Evolutionary conservation across 2,329 filamentous ascomycete species (phyloP).

Genomic region (Pseudopithomyces chartarum): DNA sequence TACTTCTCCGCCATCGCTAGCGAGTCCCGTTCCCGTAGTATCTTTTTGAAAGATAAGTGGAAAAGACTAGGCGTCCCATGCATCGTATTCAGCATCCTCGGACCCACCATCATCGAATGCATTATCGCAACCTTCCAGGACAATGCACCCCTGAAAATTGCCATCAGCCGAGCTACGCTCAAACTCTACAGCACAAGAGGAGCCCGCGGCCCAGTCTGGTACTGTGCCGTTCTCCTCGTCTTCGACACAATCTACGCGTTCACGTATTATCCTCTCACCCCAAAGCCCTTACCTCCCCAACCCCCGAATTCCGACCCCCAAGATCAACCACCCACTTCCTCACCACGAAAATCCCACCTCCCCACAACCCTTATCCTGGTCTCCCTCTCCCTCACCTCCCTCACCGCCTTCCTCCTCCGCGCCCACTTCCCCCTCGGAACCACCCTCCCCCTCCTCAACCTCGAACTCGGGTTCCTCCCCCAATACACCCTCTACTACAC

Average conservation of each 20-base stretch:
- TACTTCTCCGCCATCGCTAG: conserved; percentile 21
- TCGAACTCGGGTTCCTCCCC: conserved; percentile 19
- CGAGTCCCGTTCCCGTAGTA: not conserved
- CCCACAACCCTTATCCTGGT: not conserved
- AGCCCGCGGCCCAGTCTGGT: conserved; percentile 24
- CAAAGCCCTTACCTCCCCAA: not conserved
- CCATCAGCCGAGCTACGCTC: conserved; percentile 1
- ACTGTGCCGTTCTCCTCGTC: conserved; percentile 19
- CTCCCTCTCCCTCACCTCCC: not conserved
- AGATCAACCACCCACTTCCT: not conserved
- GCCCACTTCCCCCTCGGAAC: conserved; percentile 14
- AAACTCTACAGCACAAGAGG: conserved; percentile 13
- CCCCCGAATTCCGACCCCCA: not conserved
- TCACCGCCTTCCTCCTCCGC: conserved; percentile 14
- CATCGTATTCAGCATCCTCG: conserved; percentile 14
- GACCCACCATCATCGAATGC: not conserved
- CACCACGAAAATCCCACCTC: not conserved
- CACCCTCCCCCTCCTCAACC: conserved; percentile 10
- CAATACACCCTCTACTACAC: conserved; percentile 24
- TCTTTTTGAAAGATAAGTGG: conserved; percentile 18
- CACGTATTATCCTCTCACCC: not conserved
- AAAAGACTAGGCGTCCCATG: conserved; percentile 24
- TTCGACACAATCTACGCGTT: conserved; percentile 20
- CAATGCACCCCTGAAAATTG: not conserved
- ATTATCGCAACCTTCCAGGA: conserved; percentile 6